A percentile compares a stretch with the other conserved stretches of the same genome.
phyloP scores from a whole-genome alignment of 495 filamentous ascomycete species.

The Sordaria brevicollis region DNA sequence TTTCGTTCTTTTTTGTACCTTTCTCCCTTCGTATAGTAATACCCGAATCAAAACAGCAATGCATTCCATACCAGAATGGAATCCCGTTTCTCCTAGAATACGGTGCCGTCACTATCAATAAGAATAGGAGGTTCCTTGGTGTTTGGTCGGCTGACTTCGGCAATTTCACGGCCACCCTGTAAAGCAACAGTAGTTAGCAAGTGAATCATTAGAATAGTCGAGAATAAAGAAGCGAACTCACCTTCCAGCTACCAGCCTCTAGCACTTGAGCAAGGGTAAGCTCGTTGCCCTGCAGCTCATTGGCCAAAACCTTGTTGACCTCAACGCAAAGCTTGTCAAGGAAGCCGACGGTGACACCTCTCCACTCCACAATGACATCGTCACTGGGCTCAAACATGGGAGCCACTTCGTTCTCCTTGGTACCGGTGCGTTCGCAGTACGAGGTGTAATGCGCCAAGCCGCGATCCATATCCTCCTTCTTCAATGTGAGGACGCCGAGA shows the following conservation, averaged over 20 bases:
- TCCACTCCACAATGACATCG: slow-evolving; percentile 84
- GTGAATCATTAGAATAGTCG: not conserved
- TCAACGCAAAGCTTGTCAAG: slow-evolving; percentile 64
- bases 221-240: slow-evolving; percentile 23
- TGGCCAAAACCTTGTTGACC: slow-evolving; percentile 52
- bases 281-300: slow-evolving; percentile 42
- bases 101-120: slow-evolving; percentile 91
- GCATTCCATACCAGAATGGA: not conserved
- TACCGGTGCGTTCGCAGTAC: slow-evolving; percentile 64
- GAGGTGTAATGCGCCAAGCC: slow-evolving; percentile 61
- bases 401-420: slow-evolving; percentile 57
- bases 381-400: slow-evolving; percentile 71
- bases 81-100: slow-evolving; percentile 50
- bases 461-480: slow-evolving; percentile 50
- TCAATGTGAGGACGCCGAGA: slow-evolving; percentile 69
- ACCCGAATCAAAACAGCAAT: not conserved
- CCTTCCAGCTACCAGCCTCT: slow-evolving; percentile 95
- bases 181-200: slow-evolving; percentile 19
- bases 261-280: slow-evolving; percentile 69
- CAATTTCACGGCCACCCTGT: slow-evolving; percentile 90
- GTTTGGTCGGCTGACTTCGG: slow-evolving; percentile 89
- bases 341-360: slow-evolving; percentile 72
- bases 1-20: not conserved
- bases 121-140: slow-evolving; percentile 96
- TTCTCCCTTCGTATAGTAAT: not conserved